Evolutionary conservation across 1,284 basidiomycete genomes (phyloP).

Genomic region (Amylostereum areolatum): DNA sequence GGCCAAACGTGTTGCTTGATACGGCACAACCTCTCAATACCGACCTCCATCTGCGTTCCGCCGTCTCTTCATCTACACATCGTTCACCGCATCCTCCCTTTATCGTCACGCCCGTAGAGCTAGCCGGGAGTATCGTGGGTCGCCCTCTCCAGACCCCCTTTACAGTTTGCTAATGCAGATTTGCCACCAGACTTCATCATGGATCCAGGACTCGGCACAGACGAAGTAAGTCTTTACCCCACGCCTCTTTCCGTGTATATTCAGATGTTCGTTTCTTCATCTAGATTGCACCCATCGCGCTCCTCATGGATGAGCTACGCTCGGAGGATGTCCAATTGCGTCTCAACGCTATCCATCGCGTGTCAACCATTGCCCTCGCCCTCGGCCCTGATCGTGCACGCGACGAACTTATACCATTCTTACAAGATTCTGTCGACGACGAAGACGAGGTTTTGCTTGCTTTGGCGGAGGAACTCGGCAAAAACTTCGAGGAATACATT

Average conservation of each 20-base stretch:
- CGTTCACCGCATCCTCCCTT: no score
- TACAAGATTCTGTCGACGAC: slow-evolving; percentile 97
- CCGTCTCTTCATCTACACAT: no score
- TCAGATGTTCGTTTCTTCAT: slow-evolving; percentile 7
- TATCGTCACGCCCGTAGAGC: no score
- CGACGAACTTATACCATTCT: slow-evolving; percentile 94
- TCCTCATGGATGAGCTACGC: slow-evolving; percentile 93
- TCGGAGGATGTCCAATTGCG: slow-evolving; percentile 94
- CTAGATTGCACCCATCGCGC: slow-evolving; percentile 81
- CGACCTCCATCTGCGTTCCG: no score
- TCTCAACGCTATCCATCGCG: slow-evolving; percentile 95
- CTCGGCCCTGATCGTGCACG: slow-evolving; percentile 93
- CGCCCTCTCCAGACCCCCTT: not conserved
- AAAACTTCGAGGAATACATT: slow-evolving; percentile 90
- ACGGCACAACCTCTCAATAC: no score
- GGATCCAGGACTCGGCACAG: slow-evolving; percentile 54
- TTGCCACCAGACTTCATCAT: slow-evolving; percentile 28
- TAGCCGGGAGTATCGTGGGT: not conserved
- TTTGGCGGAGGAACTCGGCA: slow-evolving; percentile 92
- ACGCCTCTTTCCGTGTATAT: slow-evolving; percentile 5
- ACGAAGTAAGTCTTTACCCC: slow-evolving; percentile 42
- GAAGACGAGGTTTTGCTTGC: slow-evolving; percentile 98
- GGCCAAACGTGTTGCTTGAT: no score
- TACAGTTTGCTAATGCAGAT: not conserved
- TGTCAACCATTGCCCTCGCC: slow-evolving; percentile 97